Percentiles rank a stretch among this genome's conserved stretches.
Conservation (phyloP, 2,329 filamentous ascomycete genomes). For the Fusarium sp. region DNA sequence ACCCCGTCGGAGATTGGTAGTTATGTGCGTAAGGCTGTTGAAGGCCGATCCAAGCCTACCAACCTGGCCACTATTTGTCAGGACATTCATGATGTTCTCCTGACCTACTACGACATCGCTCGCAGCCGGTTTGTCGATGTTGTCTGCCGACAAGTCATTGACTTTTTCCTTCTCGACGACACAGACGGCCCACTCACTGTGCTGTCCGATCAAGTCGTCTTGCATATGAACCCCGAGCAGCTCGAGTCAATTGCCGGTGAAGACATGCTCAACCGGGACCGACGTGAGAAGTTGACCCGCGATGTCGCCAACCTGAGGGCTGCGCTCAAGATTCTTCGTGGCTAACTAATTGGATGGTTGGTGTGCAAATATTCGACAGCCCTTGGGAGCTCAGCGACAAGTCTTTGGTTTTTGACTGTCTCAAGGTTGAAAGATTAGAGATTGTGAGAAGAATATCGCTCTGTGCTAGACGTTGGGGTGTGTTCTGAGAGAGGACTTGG, state of each 20-base stretch:
- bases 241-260: slow-evolving; percentile 71
- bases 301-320: slow-evolving; percentile 62
- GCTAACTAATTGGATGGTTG: neutral
- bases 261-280: slow-evolving; percentile 57
- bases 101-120: slow-evolving; percentile 72
- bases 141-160: slow-evolving; percentile 69
- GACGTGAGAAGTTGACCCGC: slow-evolving; percentile 58
- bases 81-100: slow-evolving; percentile 71
- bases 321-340: slow-evolving; percentile 49
- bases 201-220: slow-evolving; percentile 65
- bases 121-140: slow-evolving; percentile 73
- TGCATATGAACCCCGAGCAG: slow-evolving; percentile 60
- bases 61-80: slow-evolving; percentile 58
- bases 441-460: no score
- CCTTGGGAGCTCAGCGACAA: no score
- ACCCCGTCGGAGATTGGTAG: no score
- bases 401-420: no score
- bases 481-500: no score
- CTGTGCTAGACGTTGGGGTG: no score
- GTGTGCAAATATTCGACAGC: neutral
- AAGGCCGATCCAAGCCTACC: no score
- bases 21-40: neutral
- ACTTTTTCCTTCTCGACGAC: slow-evolving; percentile 66
- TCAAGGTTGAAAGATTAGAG: no score
- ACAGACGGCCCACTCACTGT: slow-evolving; percentile 64